Base-by-base conservation (phyloP, 257 asterid species). In the Rauvolfia tetraphylla region DNA sequence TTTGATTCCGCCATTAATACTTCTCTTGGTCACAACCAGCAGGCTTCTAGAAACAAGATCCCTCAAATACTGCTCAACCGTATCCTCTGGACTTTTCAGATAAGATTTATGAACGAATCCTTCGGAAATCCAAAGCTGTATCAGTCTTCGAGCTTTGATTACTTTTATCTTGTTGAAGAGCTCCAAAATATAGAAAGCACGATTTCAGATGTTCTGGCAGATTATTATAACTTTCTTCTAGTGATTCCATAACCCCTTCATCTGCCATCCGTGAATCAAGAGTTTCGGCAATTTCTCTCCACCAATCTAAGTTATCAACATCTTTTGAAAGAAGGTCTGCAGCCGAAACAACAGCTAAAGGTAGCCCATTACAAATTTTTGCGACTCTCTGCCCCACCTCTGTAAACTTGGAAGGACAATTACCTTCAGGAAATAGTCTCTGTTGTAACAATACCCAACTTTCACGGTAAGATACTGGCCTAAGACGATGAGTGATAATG, bases 151-250 rank as follows among this genome's bases (percentile, higher is more conserved):
- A 46, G 71, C 77, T 11, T 0, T 36, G 61, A 62, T 78, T 31
- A 57, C 66, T 57, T n/a, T 15, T 44, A 18, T 72, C 81, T 25
- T 72, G 77, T 23, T 31, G 44, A 49, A 71, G 71, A 13, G 56
- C 39, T 53, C 71, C 80, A 39, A 44, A 44, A 78, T 78, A 78
- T 54, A 78, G 81, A 27, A 71, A 78, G n/a, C 81, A 78, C 3
- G 77, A 63, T n/a, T 70, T 70, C 44, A 77, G 48, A 18, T 56
- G 18, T 8, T 68, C 49, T 0, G 78, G 78, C 56, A 78, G 41
- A 44, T 17, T 44, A 36, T 29, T 66, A 42, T 61, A 71, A 53
- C 66, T 59, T 10, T n/a, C 17, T 23, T 68, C 63, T 25, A 73
- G 61, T 1, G 69, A 25, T 1, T 34, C 57, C 39, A 3, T 53